These are phyloP conservation scores for Stropharia rugosoannulata DNA, from an alignment of 768 basidiomycete genomes.

Conservation along the genomic window DNA sequence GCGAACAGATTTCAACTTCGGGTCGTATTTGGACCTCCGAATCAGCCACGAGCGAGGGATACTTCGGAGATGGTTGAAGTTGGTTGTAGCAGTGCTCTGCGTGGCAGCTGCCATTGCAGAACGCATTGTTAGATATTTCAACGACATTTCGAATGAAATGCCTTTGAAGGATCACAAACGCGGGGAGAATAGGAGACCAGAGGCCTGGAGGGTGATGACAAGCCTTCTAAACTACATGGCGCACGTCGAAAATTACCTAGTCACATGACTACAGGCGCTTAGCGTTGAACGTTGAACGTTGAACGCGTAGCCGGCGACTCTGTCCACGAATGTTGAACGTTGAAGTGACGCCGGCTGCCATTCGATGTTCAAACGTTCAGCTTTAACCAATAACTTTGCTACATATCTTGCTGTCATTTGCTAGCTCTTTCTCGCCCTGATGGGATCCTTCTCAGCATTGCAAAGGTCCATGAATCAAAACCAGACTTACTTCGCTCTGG, in stretches of 20 bases:
- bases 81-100: slow-evolving; percentile 54
- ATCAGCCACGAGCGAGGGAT: slow-evolving; percentile 56
- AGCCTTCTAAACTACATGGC: neutral
- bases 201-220: neutral
- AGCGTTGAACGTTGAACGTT: no score
- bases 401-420: no score
- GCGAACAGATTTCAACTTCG: slow-evolving; percentile 53
- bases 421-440: no score
- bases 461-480: no score
- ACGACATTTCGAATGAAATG: slow-evolving; percentile 14
- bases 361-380: no score
- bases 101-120: slow-evolving; percentile 50
- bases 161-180: slow-evolving; percentile 1
- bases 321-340: no score
- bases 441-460: no score
- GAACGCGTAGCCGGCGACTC: no score
- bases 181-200: neutral
- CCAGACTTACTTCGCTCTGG: no score
- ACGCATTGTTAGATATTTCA: slow-evolving; percentile 29
- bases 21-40: slow-evolving; percentile 42
- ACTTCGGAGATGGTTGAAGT: slow-evolving; percentile 64
- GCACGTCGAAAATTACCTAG: slow-evolving; percentile 10
- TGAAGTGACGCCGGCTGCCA: no score
- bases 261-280: slow-evolving; percentile 5
- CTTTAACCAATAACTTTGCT: no score